Evolutionary conservation across 2,329 filamentous ascomycete species (phyloP).

Genomic region (Aspergillus neotritici): DNA sequence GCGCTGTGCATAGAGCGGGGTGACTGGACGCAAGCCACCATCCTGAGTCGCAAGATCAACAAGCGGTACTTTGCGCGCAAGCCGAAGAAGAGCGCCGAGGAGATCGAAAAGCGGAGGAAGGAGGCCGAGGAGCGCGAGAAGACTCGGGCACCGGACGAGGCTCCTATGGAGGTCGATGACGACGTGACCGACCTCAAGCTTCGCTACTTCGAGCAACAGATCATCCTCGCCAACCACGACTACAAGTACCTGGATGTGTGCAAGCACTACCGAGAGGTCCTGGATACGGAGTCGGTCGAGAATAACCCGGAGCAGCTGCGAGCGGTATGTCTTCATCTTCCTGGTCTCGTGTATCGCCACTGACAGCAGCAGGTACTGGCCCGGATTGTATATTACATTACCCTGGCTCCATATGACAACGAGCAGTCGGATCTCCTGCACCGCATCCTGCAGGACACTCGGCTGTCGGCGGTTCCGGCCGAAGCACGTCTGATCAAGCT

Average conservation of each 20-base stretch:
- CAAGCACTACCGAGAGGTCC: constrained; percentile 95
- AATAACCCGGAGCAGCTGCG: constrained; percentile 79
- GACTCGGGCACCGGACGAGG: constrained; percentile 68
- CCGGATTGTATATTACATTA: constrained; percentile 95
- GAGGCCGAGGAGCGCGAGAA: constrained; percentile 71
- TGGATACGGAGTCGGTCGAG: constrained; percentile 94
- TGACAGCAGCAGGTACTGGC: constrained; percentile 63
- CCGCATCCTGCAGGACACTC: constrained; percentile 78
- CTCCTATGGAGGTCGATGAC: constrained; percentile 70
- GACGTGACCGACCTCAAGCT: constrained; percentile 96
- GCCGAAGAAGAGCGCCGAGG: constrained; percentile 82
- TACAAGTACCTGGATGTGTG: constrained; percentile 95
- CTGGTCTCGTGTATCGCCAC: constrained; percentile 4
- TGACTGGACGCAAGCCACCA: constrained; percentile 93
- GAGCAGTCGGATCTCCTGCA: constrained; percentile 97
- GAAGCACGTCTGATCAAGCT: constrained; percentile 86
- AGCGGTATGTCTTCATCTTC: constrained; percentile 58
- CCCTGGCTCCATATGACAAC: constrained; percentile 94
- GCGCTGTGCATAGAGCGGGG: constrained; percentile 88
- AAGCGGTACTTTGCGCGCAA: constrained; percentile 85
- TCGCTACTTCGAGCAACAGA: constrained; percentile 94
- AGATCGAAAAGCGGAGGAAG: constrained; percentile 86
- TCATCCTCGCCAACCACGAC: constrained; percentile 90
- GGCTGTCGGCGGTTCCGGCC: constrained; percentile 68
- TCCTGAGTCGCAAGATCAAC: constrained; percentile 94